Evolutionary conservation across 2,329 filamentous ascomycete species (phyloP).

Genomic region (Aspergillus transmontanensis): DNA sequence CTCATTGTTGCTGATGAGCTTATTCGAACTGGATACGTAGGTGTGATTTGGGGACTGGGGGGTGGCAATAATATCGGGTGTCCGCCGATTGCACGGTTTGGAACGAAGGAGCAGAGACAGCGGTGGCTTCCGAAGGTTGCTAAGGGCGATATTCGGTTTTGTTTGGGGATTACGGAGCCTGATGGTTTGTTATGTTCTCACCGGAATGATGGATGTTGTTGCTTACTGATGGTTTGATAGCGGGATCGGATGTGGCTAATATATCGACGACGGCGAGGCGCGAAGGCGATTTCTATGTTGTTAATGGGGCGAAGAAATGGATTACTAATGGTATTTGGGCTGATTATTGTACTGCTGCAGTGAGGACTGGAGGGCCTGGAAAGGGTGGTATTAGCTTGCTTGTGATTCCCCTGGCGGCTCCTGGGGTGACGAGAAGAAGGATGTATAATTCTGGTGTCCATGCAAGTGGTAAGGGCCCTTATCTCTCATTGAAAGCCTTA

Average conservation of each 20-base stretch:
- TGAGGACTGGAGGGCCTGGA: constrained; percentile 62
- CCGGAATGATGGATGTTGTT: background rate
- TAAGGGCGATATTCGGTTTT: constrained; percentile 62
- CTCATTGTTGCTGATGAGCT: constrained; percentile 60
- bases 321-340: constrained; percentile 66
- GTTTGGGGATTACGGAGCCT: constrained; percentile 67
- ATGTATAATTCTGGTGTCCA: constrained; percentile 69
- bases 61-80: constrained; percentile 65
- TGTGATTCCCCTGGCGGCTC: constrained; percentile 66
- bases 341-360: constrained; percentile 63
- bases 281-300: constrained; percentile 57
- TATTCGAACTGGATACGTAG: constrained; percentile 57
- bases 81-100: constrained; percentile 65
- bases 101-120: constrained; percentile 60
- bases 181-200: constrained; percentile 45
- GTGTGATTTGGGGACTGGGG: constrained; percentile 60
- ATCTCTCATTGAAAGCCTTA: too few species aligned
- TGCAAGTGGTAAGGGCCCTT: constrained; percentile 54
- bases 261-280: constrained; percentile 62
- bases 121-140: constrained; percentile 63
- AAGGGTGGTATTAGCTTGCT: constrained; percentile 64
- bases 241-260: constrained; percentile 66
- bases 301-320: constrained; percentile 71
- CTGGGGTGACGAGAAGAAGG: constrained; percentile 54
- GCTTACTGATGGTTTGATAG: constrained; percentile 31